Evolutionary conservation across 306 rosid species (phyloP).

Genomic region (Elaeagnus macrophylla): DNA sequence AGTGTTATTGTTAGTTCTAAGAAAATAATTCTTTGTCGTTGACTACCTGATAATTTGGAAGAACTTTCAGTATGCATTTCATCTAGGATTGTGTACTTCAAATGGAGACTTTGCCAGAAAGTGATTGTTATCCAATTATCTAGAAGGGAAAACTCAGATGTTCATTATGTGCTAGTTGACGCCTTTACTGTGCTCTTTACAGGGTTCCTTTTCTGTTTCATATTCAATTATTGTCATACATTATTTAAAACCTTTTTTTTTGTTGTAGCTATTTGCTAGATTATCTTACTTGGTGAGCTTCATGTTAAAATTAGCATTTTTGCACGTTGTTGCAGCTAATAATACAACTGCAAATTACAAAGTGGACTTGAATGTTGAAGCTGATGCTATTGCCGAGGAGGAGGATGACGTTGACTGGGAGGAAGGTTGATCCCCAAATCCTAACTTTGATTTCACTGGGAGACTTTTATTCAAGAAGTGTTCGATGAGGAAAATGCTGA

Average conservation of each 20-base stretch:
- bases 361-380: conserved; percentile 81
- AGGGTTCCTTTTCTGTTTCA: too few relatives aligned
- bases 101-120: too few relatives aligned
- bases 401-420: conserved; percentile 83
- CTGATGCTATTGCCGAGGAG: conserved; percentile 50
- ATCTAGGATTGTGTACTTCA: too few relatives aligned
- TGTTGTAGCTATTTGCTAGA: background rate
- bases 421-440: conserved; percentile 49
- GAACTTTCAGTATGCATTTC: too few relatives aligned
- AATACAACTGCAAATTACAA: conserved; percentile 43
- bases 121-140: too few relatives aligned
- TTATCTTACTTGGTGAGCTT: background rate
- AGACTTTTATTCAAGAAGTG: conserved; percentile 1
- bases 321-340: conserved; percentile 33
- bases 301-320: background rate
- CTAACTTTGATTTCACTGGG: background rate
- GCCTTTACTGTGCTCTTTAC: too few relatives aligned
- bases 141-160: too few relatives aligned
- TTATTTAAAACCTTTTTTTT: background rate
- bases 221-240: too few relatives aligned
- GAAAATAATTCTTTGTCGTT: too few relatives aligned
- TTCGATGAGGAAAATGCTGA: background rate
- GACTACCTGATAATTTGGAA: too few relatives aligned
- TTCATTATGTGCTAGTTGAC: too few relatives aligned
- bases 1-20: too few relatives aligned